Percentiles rank a stretch among this genome's conserved stretches.
phyloP scores from a whole-genome alignment of 2,329 filamentous ascomycete genomes.

The Cercospora janseana region DNA sequence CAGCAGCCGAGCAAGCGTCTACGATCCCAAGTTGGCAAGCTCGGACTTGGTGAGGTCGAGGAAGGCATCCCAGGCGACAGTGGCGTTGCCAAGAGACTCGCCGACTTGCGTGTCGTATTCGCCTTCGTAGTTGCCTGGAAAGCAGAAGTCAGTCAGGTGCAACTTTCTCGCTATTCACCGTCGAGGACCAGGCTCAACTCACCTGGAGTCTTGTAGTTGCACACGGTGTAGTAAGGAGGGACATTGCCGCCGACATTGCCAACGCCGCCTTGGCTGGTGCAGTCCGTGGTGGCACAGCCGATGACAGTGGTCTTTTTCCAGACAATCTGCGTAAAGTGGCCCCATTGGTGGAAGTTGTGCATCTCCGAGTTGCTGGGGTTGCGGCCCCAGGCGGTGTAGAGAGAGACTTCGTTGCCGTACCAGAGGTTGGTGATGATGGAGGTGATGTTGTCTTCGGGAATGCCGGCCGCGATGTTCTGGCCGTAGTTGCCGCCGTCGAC shows the following conservation, averaged over 20 bases:
- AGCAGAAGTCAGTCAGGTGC: background rate
- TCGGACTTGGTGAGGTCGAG: background rate
- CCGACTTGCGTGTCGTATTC: constrained; percentile 19
- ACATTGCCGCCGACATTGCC: constrained; percentile 41
- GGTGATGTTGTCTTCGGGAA: constrained; percentile 56
- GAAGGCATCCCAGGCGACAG: constrained; percentile 7
- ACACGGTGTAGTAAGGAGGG: constrained; percentile 69
- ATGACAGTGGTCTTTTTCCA: constrained; percentile 63
- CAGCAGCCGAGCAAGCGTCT: too few relatives aligned
- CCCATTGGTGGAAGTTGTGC: constrained; percentile 62
- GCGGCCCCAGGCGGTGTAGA: constrained; percentile 42
- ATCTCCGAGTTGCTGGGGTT: constrained; percentile 48
- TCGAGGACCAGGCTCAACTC: constrained; percentile 38
- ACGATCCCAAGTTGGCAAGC: too few relatives aligned
- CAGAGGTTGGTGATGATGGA: constrained; percentile 73
- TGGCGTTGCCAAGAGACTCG: constrained; percentile 7
- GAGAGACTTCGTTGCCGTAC: constrained; percentile 75
- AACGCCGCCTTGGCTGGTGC: constrained; percentile 47
- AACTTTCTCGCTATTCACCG: background rate
- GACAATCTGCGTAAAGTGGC: constrained; percentile 72
- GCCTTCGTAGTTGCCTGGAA: constrained; percentile 20
- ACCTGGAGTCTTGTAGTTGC: constrained; percentile 78
- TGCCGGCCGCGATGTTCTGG: constrained; percentile 82
- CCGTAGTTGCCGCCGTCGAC: constrained; percentile 66
- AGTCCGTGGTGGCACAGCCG: constrained; percentile 61